Base-by-base conservation (phyloP, 768 basidiomycete species). In the Fomitopsis serialis region DNA sequence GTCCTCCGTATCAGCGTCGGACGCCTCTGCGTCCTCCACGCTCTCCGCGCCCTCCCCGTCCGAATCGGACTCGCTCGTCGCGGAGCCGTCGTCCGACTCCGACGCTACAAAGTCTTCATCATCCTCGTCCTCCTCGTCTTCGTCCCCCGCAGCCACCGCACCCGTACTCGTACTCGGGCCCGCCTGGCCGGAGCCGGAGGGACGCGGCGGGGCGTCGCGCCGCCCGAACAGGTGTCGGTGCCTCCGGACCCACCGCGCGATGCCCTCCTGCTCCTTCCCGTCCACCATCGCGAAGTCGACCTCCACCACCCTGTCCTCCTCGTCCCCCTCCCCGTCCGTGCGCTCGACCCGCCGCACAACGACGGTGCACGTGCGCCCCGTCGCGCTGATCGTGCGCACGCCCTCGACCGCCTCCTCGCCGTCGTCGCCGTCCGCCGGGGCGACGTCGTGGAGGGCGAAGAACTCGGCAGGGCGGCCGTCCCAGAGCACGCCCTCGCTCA, bases 401-500 rank as follows among this genome's bases (percentile, higher is more conserved):
- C 61, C 67, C 23, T 64, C 63, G 2, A 48, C 43, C 6, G 81
- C 69, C 13, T 75, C 82, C 23, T 63, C 63, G 2, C 48, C 45
- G 4, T 81, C 69, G 15, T 75, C 82, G 19, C 80, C 79, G 23
- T 61, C 65, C 53, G 72, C 76, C 17, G 50, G 49, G 12, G 63
- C 64, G n/a, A 91, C 66, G 57, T 84, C 79, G 43, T 75, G 72
- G 22, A 85, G 67, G 2, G 82, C 69, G 82, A 88, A 90, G 61
- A 87, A 90, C 58, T 88, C 85, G 61, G 85, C 88, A 2, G 87
- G 87, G 57, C 85, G 86, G 62, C 78, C 80, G 63, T 89, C 87
- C 79, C 85, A 86, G 8, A 91, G 74, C 15, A 91, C 74, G 6
- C 87, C 89, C 22, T 73, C 71, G 37, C 74, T 68, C 44, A 85